phyloP scores from a whole-genome alignment of 1,284 basidiomycete species.

The Cerioporus squamosus region DNA sequence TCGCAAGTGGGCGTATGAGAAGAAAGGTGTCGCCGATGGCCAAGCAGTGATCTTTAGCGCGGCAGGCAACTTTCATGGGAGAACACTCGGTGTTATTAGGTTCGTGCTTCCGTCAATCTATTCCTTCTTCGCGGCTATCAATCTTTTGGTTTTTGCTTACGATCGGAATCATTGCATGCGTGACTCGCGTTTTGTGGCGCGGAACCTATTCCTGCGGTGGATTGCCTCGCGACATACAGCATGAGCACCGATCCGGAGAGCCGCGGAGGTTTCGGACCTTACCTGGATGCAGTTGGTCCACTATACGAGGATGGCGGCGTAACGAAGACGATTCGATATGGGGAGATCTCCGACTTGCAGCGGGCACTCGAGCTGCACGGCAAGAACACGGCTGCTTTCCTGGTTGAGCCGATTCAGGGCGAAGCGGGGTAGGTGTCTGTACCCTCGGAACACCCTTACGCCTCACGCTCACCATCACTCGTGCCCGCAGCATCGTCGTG shows the following conservation, averaged over 20 bases:
- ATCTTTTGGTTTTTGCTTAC: conserved; percentile 18
- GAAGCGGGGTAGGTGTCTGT: conserved; percentile 85
- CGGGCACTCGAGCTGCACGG: conserved; percentile 84
- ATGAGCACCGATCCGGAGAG: conserved; percentile 97
- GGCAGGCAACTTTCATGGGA: conserved; percentile 94
- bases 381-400: conserved; percentile 87
- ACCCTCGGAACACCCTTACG: not conserved
- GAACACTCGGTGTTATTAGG: conserved; percentile 91
- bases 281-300: conserved; percentile 86
- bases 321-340: conserved; percentile 75
- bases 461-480: not conserved
- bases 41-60: conserved; percentile 90
- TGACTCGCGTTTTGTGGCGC: not conserved
- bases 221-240: conserved; percentile 40
- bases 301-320: conserved; percentile 58
- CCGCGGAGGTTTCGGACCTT: conserved; percentile 90
- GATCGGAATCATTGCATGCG: conserved; percentile 13
- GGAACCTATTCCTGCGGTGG: not conserved
- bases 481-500: conserved; percentile 75
- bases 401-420: conserved; percentile 98
- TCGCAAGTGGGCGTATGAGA: conserved; percentile 91
- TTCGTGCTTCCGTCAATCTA: conserved; percentile 32
- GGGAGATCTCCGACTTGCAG: conserved; percentile 83
- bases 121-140: conserved; percentile 14
- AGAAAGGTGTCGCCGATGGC: conserved; percentile 84